A percentile compares a stretch with the other conserved stretches of the same genome.
These are phyloP conservation scores for Papiliotrema laurentii DNA, from an alignment of 1,284 basidiomycete genomes.

Conservation along the genomic window DNA sequence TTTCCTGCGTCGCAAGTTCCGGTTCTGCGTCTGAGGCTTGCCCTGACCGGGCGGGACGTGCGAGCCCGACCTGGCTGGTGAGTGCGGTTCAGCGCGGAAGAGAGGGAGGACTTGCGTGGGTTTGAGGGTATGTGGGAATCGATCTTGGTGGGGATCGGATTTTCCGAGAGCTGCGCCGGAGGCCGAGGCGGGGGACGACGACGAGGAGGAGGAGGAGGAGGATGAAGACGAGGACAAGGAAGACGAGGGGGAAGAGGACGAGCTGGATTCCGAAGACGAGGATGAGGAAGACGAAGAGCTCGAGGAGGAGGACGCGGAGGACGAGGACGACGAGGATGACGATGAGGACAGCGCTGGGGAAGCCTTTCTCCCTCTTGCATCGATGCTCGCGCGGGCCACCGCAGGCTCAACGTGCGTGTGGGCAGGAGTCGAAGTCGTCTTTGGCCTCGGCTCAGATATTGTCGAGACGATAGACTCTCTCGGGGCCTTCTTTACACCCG, in stretches of 20 bases:
- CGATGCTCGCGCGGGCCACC: not conserved
- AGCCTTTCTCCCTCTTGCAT: not conserved
- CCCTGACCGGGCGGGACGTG: conserved; percentile 39
- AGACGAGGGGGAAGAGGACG: conserved; percentile 22
- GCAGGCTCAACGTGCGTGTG: no score
- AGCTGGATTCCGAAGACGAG: conserved; percentile 17
- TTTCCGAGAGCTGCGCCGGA: conserved; percentile 9
- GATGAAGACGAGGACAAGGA: conserved; percentile 14
- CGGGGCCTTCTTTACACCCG: not conserved
- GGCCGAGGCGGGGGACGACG: conserved; percentile 6
- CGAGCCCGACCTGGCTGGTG: not conserved
- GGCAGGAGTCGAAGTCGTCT: not conserved
- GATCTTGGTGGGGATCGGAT: conserved; percentile 4
- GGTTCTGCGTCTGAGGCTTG: conserved; percentile 33
- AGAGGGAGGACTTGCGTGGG: conserved; percentile 5
- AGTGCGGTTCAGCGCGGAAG: not conserved
- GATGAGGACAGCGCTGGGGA: not conserved
- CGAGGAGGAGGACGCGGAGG: conserved; percentile 9
- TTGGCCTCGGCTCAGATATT: not conserved
- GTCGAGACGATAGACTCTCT: not conserved
- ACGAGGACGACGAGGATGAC: not conserved
- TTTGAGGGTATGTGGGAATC: conserved; percentile 3
- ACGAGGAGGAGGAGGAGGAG: conserved; percentile 12
- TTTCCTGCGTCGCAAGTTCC: conserved; percentile 33
- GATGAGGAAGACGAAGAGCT: conserved; percentile 11